These are phyloP conservation scores for Chenopodium album DNA, from an alignment of 148 eudicot species.

Conservation along the genomic window DNA sequence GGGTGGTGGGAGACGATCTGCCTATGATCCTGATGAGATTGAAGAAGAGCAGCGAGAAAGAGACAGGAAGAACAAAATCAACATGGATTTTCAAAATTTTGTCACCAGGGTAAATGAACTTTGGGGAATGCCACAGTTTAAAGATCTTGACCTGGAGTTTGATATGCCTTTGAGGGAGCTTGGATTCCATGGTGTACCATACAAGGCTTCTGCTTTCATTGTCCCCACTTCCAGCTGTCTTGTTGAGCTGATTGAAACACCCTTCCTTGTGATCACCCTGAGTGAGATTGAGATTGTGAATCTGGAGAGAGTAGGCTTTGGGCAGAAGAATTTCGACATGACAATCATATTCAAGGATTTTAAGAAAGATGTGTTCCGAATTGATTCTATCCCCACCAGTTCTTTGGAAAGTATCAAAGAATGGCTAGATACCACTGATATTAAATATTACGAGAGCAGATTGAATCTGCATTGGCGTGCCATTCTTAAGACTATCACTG, in stretches of 20 bases:
- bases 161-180: conserved; percentile 95
- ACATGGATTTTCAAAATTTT: conserved; percentile 77
- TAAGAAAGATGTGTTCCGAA: conserved; percentile 80
- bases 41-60: conserved; percentile 97
- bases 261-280: conserved; percentile 69
- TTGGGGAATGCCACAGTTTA: conserved; percentile 81
- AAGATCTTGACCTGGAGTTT: conserved; percentile 73
- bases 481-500: conserved; percentile 77
- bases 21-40: conserved; percentile 95
- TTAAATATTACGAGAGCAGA: conserved; percentile 92
- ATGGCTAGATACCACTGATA: conserved; percentile 89
- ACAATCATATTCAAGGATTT: conserved; percentile 89
- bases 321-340: conserved; percentile 95
- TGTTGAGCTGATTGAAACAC: conserved; percentile 85
- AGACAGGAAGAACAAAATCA: conserved; percentile 85
- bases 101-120: conserved; percentile 89
- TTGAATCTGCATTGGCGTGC: conserved; percentile 87
- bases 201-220: conserved; percentile 82
- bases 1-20: conserved; percentile 87
- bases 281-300: conserved; percentile 90
- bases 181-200: conserved; percentile 91
- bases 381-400: conserved; percentile 82
- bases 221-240: conserved; percentile 94
- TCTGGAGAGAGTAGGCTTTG: conserved; percentile 89
- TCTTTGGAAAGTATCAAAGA: conserved; percentile 90